Evolutionary conservation across 306 rosid species (phyloP).

Genomic region (Rosa chinensis): DNA sequence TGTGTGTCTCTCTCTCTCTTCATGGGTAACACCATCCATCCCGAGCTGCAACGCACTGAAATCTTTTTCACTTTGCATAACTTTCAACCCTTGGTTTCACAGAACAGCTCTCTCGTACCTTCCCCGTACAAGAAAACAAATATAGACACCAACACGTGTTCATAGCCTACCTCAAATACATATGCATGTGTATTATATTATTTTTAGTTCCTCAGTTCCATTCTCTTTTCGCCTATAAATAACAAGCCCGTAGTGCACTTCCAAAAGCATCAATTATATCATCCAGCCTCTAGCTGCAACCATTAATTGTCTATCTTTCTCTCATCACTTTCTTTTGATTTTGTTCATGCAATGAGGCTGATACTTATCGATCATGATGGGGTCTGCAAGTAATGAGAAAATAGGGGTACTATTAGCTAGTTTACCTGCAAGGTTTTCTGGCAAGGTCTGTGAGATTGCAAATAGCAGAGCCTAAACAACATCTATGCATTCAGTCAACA

Average conservation of each 20-base stretch:
- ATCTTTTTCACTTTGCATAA: constrained; percentile 16
- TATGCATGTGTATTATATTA: neutral
- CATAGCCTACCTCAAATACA: constrained; percentile 10
- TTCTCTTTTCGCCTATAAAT: constrained; percentile 39
- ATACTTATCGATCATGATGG: constrained; percentile 20
- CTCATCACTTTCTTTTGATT: neutral
- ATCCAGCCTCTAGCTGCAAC: neutral
- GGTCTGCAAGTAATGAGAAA: constrained; percentile 36
- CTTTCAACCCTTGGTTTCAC: constrained; percentile 28
- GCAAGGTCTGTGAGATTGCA: constrained; percentile 38
- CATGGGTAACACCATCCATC: constrained; percentile 40
- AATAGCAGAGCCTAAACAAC: too few relatives aligned
- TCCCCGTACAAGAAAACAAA: constrained; percentile 48
- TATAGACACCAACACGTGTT: constrained; percentile 26
- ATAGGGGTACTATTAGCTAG: constrained; percentile 17
- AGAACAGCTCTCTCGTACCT: constrained; percentile 36
- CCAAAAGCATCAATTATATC: constrained; percentile 16
- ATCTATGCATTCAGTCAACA: too few relatives aligned
- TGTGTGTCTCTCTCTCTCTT: constrained; percentile 2
- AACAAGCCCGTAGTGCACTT: constrained; percentile 19
- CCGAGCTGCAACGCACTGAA: constrained; percentile 41
- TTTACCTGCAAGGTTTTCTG: constrained; percentile 26
- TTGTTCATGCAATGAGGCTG: too few relatives aligned
- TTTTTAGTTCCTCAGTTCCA: constrained; percentile 19
- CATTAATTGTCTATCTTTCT: neutral